Evolutionary conservation across 1,284 basidiomycete genomes (phyloP).

Genomic region (Leccinum griseonigrum): DNA sequence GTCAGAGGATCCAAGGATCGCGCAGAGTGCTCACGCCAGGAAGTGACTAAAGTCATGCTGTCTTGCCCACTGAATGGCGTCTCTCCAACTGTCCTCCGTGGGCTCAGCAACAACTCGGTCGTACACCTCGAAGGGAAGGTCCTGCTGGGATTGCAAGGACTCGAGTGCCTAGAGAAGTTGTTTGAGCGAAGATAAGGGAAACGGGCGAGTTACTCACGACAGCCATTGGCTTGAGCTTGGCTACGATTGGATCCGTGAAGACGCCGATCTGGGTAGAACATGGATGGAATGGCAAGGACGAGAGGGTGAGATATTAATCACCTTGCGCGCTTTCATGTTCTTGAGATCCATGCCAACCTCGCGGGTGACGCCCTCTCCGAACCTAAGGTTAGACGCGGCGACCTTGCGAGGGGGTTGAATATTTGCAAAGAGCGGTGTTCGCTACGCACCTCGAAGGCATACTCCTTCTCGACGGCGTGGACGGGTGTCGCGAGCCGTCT

Average conservation of each 20-base stretch:
- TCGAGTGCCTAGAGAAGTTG: slow-evolving; percentile 58
- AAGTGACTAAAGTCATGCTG: slow-evolving; percentile 90
- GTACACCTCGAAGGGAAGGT: slow-evolving; percentile 82
- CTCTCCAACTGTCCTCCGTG: slow-evolving; percentile 85
- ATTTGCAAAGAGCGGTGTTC: not conserved
- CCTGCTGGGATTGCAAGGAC: slow-evolving; percentile 68
- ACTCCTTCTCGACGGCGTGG: slow-evolving; percentile 79
- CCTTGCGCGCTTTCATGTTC: slow-evolving; percentile 86
- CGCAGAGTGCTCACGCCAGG: slow-evolving; percentile 60
- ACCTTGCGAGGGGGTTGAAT: slow-evolving; percentile 47
- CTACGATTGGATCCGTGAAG: slow-evolving; percentile 88
- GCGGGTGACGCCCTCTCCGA: slow-evolving; percentile 84
- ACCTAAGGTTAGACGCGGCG: slow-evolving; percentile 87
- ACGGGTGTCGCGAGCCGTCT: slow-evolving; percentile 85
- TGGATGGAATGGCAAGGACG: slow-evolving; percentile 5
- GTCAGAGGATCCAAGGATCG: slow-evolving; percentile 2
- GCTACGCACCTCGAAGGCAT: slow-evolving; percentile 83
- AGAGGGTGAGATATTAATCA: slow-evolving; percentile 24
- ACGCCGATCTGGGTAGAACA: slow-evolving; percentile 73
- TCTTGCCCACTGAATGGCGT: slow-evolving; percentile 88
- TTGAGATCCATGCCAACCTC: slow-evolving; percentile 95
- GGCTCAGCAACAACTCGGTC: slow-evolving; percentile 88
- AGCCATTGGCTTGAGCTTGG: slow-evolving; percentile 80
- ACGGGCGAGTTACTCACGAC: slow-evolving; percentile 46
- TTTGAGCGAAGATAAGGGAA: not conserved